Evolutionary conservation across 352 stramenopile species (phyloP), one percentile per base, ranked within the genome.

Genomic region (Globisporangium nunn): DNA sequence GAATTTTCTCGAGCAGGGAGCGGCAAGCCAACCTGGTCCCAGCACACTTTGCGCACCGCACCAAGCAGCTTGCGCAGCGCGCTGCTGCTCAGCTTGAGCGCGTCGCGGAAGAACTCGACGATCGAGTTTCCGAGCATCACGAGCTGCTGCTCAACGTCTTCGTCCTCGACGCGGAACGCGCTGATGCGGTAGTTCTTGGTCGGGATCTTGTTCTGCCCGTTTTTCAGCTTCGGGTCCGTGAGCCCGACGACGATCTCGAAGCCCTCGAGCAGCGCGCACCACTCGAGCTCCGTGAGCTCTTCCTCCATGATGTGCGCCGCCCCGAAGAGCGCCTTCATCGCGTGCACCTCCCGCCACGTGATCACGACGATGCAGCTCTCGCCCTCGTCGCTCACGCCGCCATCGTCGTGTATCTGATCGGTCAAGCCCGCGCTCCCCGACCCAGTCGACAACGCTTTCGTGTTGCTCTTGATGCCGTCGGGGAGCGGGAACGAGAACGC

Each of bases 311-410:
- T 87, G 49, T 94, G 85, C 15, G 84, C 83, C 15, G 85, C 78
- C 23, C 78, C 81, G 52, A 91, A 92, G 17, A 94, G 65, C 11
- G 82, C 79, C 57, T 94, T 94, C 85, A 94, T 94, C n/a, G 85
- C 85, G 44, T 92, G 85, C 33, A 94, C 79, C 64, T 94, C 80
- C 31, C 82, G 75, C 85, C 85, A 94, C 45, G 71, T 91, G 48
- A 92, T 68, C 31, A 77, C 61, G 23, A 90, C 76, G 6, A 84
- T 45, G 51, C 69, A 88, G 35, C 72, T 86, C 40, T 90, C 78
- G 7, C 72, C 78, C 59, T 92, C 79, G 6, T 90, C 75, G 2
- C 60, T 44, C 14, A 54, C 56, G 10, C 31, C 52, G 48, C 89
- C 78, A n/a, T 87, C 52, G 48, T 90, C 78, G 18, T 87, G 67